Conservation (phyloP, 345 rosid genomes). For the Conringia planisiliqua region DNA sequence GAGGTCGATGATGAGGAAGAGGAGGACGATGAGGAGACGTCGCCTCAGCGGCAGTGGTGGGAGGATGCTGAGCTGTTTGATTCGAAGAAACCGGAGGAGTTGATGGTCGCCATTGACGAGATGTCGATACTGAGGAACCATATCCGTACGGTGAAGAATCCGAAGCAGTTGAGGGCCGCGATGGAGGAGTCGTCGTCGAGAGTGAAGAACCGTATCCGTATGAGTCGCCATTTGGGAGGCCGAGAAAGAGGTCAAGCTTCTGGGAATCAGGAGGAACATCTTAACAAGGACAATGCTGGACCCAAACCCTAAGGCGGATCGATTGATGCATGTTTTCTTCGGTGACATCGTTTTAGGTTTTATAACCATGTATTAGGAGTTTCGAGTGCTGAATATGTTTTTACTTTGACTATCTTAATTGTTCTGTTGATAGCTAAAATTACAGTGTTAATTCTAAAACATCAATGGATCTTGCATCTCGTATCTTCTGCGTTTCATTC, state of each 20-base stretch:
- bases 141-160: not conserved
- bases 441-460: not conserved
- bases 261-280: not conserved
- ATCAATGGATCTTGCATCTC: not conserved
- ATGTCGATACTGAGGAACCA: not conserved
- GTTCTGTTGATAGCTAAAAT: not conserved
- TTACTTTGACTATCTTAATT: not conserved
- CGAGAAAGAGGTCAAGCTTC: not conserved
- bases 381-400: not conserved
- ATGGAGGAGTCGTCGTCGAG: too few relatives aligned
- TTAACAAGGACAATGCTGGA: not conserved
- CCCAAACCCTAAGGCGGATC: not conserved
- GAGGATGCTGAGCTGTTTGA: not conserved
- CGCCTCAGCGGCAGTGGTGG: not conserved
- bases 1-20: not conserved
- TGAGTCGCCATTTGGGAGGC: too few relatives aligned
- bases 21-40: not conserved
- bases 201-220: not conserved
- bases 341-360: not conserved
- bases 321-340: not conserved
- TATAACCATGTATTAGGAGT: not conserved
- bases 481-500: not conserved
- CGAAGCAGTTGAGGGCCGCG: too few relatives aligned
- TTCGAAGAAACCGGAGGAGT: not conserved
- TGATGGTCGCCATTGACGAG: not conserved